Percentiles rank a stretch among this genome's conserved stretches.
These are phyloP conservation scores for Somion occarium DNA, from an alignment of 1,284 basidiomycete genomes.

Conservation along the genomic window DNA sequence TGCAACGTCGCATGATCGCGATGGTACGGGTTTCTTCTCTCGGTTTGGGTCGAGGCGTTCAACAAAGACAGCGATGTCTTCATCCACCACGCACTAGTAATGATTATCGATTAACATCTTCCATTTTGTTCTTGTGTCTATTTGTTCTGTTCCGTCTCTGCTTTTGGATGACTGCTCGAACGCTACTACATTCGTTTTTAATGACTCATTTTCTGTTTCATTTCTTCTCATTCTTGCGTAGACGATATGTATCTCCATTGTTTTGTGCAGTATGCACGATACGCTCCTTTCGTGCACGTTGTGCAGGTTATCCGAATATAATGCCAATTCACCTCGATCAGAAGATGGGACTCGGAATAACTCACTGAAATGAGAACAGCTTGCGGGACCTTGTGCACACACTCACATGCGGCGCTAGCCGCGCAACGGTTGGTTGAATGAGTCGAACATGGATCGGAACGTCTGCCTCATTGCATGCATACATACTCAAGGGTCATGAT, in stretches of 20 bases:
- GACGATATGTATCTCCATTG: background rate
- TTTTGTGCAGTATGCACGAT: background rate
- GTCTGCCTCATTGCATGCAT: no score
- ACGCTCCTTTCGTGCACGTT: background rate
- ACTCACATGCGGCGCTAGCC: no score
- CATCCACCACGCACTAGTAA: slow-evolving; percentile 7
- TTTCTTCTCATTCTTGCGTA: background rate
- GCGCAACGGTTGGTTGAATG: no score
- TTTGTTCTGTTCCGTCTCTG: background rate
- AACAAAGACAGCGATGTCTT: slow-evolving; percentile 36
- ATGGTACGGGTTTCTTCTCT: slow-evolving; percentile 47
- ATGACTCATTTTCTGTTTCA: background rate
- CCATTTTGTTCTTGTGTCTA: background rate
- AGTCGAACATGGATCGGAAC: no score
- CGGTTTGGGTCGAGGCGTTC: slow-evolving; percentile 70
- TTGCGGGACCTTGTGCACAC: no score
- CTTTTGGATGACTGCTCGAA: slow-evolving; percentile 1
- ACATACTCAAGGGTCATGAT: no score
- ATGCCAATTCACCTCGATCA: no score
- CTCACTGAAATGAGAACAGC: no score
- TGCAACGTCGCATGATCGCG: slow-evolving; percentile 50
- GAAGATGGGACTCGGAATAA: no score
- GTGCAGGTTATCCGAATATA: no score
- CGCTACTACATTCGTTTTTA: slow-evolving; percentile 2
- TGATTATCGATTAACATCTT: slow-evolving; percentile 2